These are phyloP conservation scores for Colletotrichum sansevieriae DNA, from an alignment of 2,329 filamentous ascomycete species.

Conservation along the genomic window DNA sequence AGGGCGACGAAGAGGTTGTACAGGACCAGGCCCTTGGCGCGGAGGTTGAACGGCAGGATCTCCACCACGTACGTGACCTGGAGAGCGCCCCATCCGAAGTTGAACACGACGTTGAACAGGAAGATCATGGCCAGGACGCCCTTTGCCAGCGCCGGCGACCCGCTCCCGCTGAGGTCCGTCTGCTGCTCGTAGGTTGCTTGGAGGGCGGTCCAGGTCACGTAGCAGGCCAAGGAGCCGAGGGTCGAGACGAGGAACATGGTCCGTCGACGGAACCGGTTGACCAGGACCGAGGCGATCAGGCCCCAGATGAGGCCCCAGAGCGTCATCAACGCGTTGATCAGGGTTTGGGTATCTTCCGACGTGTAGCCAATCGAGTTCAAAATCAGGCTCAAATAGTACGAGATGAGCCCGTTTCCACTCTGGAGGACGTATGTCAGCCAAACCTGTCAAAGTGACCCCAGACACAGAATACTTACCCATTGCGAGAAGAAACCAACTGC, in stretches of 20 bases:
- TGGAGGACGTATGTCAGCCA: conserved; percentile 49
- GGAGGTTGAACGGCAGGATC: conserved; percentile 56
- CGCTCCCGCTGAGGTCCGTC: conserved; percentile 35
- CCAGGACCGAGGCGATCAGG: conserved; percentile 50
- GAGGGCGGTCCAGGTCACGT: conserved; percentile 41
- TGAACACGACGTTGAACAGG: conserved; percentile 49
- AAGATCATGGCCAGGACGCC: conserved; percentile 52
- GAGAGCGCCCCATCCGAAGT: conserved; percentile 55
- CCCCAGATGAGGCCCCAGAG: conserved; percentile 42
- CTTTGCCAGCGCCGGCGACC: conserved; percentile 31
- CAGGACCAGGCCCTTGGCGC: conserved; percentile 48
- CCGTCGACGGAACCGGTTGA: conserved; percentile 40
- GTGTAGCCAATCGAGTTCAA: conserved; percentile 50
- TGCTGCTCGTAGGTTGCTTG: conserved; percentile 43
- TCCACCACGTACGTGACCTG: conserved; percentile 59
- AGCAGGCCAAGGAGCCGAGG: conserved; percentile 43
- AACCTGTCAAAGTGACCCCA: conserved; percentile 19
- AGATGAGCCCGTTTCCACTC: conserved; percentile 49
- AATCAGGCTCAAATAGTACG: conserved; percentile 55
- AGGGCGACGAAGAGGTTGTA: conserved; percentile 46
- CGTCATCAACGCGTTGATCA: conserved; percentile 48
- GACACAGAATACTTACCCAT: conserved; percentile 33
- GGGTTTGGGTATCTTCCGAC: conserved; percentile 45
- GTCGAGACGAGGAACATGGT: conserved; percentile 50
- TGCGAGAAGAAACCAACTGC: conserved; percentile 63